These are phyloP conservation scores for Brettanomyces bruxellensis DNA, from an alignment of 805 yeast species.

Conservation along the genomic window DNA sequence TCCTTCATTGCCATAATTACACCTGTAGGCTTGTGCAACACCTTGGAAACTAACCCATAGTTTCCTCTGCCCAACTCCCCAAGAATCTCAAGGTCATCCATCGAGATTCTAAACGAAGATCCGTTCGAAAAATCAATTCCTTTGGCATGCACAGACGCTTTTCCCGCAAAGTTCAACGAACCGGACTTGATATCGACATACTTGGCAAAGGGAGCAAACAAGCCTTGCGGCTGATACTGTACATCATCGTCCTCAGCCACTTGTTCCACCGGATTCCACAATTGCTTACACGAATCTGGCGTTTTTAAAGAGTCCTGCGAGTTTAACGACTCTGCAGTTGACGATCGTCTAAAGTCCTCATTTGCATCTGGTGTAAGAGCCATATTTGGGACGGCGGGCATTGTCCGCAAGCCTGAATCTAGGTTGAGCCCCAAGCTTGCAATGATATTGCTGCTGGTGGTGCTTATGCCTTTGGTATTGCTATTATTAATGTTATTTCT, in stretches of 20 bases:
- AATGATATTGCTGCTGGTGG: neutral
- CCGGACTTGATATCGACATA: slow-evolving; percentile 91
- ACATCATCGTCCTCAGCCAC: no score
- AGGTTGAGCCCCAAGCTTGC: no score
- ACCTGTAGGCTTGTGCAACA: slow-evolving; percentile 85
- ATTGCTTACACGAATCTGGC: neutral
- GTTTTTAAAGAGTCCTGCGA: neutral
- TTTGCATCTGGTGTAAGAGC: no score
- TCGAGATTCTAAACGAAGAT: slow-evolving; percentile 72
- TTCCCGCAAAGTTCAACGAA: slow-evolving; percentile 83
- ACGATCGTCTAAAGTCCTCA: no score
- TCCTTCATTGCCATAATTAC: slow-evolving; percentile 97
- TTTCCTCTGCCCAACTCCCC: slow-evolving; percentile 94
- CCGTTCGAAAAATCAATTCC: slow-evolving; percentile 92
- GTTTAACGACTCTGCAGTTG: slow-evolving; percentile 7
- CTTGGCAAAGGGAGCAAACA: slow-evolving; percentile 77
- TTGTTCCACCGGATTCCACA: neutral
- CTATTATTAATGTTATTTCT: neutral
- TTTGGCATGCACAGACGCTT: slow-evolving; percentile 82
- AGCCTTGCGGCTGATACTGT: slow-evolving; percentile 36
- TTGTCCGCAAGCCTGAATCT: neutral
- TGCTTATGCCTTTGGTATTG: neutral
- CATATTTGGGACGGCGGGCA: slow-evolving; percentile 10
- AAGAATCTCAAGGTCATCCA: slow-evolving; percentile 73
- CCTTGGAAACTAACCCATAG: slow-evolving; percentile 93